Evolutionary conservation across 306 rosid species (phyloP).

Genomic region (Sophora flavescens): DNA sequence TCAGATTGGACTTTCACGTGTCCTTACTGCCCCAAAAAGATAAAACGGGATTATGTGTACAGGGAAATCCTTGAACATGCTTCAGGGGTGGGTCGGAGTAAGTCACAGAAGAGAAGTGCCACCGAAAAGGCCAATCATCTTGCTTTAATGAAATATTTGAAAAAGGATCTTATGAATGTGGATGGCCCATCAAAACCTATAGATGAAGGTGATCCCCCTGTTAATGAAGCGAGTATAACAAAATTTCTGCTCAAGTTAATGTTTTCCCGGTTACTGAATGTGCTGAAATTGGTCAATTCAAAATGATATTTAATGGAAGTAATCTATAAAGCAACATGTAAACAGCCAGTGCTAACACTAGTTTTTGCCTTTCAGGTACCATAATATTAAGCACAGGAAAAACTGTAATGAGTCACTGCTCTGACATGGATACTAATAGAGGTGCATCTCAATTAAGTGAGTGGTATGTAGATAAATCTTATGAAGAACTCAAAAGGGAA

Average conservation of each 20-base stretch:
- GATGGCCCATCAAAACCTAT: constrained; percentile 54
- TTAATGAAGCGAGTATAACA: constrained; percentile 29
- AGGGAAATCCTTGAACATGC: constrained; percentile 94
- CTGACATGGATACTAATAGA: constrained; percentile 56
- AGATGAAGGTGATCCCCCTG: constrained; percentile 47
- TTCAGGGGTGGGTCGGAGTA: constrained; percentile 86
- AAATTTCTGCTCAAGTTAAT: constrained; percentile 16
- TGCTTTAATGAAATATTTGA: constrained; percentile 79
- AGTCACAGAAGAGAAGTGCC: constrained; percentile 72
- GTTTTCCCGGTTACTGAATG: constrained; percentile 3
- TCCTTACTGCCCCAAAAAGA: constrained; percentile 84
- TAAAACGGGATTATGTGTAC: constrained; percentile 63
- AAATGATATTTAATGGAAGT: constrained; percentile 21
- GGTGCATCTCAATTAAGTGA: constrained; percentile 68
- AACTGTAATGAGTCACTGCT: constrained; percentile 48
- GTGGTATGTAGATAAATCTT: constrained; percentile 57
- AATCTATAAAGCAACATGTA: constrained; percentile 9
- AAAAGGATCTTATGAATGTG: constrained; percentile 58
- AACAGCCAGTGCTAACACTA: constrained; percentile 21
- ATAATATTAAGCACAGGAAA: constrained; percentile 46
- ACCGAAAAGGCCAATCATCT: constrained; percentile 85
- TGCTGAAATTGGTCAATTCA: constrained; percentile 29
- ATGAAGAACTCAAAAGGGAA: constrained; percentile 75
- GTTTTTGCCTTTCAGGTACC: constrained; percentile 54
- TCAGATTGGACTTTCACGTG: constrained; percentile 70